Conservation (phyloP, 768 basidiomycete species). For the Amanita molliuscula region DNA sequence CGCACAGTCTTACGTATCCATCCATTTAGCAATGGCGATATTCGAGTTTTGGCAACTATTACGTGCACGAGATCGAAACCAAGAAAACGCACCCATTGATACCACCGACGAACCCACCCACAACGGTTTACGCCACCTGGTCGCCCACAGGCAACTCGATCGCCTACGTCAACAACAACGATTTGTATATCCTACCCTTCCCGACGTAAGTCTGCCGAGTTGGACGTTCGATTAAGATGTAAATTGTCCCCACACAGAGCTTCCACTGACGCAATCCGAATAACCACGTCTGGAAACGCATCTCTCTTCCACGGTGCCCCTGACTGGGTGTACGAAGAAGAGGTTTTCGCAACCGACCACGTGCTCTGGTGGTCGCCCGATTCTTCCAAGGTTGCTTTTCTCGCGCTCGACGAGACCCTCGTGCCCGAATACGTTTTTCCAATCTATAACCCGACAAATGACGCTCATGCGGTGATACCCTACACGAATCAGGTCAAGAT, state of each 20-base stretch:
- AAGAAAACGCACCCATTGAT: constrained; percentile 63
- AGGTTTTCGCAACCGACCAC: constrained; percentile 62
- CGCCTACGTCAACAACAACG: constrained; percentile 80
- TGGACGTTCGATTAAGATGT: neutral
- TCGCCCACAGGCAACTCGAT: constrained; percentile 77
- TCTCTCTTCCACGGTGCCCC: constrained; percentile 91
- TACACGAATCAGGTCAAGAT: constrained; percentile 67
- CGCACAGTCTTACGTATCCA: neutral
- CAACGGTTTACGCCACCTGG: constrained; percentile 77
- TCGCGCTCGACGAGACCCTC: constrained; percentile 77
- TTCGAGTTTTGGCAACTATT: constrained; percentile 87
- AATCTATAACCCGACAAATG: constrained; percentile 79
- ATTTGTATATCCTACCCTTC: constrained; percentile 75
- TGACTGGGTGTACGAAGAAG: constrained; percentile 97
- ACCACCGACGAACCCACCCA: constrained; percentile 57
- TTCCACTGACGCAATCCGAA: constrained; percentile 45
- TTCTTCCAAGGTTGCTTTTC: constrained; percentile 67
- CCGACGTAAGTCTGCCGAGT: constrained; percentile 37
- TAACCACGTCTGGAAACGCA: constrained; percentile 74
- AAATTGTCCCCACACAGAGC: constrained; percentile 14
- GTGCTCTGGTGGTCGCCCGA: constrained; percentile 92
- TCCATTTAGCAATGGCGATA: constrained; percentile 80
- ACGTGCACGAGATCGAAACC: constrained; percentile 71
- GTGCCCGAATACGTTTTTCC: constrained; percentile 86
- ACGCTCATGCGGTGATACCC: constrained; percentile 62